Percentiles rank a stretch among this genome's conserved stretches.
phyloP scores from a whole-genome alignment of 805 yeast species.

The Starmerella tilneyi region DNA sequence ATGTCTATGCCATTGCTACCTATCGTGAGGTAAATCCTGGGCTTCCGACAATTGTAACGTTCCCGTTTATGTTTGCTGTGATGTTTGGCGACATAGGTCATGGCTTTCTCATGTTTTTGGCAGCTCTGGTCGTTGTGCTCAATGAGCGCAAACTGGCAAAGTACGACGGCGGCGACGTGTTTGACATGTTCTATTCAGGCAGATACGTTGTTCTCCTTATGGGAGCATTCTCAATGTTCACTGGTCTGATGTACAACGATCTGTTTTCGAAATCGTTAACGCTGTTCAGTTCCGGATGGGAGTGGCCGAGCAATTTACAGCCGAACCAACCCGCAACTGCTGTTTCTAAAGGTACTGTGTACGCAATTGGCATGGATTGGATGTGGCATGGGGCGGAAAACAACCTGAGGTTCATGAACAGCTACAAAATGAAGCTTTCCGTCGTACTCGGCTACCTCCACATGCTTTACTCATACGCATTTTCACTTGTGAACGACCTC shows the following conservation, averaged over 20 bases:
- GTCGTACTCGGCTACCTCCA: conserved; percentile 89
- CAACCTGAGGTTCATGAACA: conserved; percentile 77
- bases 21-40: conserved; percentile 96
- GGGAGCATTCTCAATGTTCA: conserved; percentile 93
- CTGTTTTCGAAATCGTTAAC: conserved; percentile 85
- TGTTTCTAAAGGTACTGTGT: conserved; percentile 50
- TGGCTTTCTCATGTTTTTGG: conserved; percentile 70
- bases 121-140: conserved; percentile 59
- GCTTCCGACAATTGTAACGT: conserved; percentile 84
- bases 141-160: conserved; percentile 62
- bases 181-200: conserved; percentile 92
- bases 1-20: conserved; percentile 87
- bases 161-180: conserved; percentile 78
- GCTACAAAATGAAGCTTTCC: conserved; percentile 94
- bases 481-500: conserved; percentile 71
- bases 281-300: conserved; percentile 82
- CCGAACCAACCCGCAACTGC: conserved; percentile 64
- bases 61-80: conserved; percentile 97
- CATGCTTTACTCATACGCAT: conserved; percentile 81
- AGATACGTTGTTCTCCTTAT: conserved; percentile 80
- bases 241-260: conserved; percentile 91
- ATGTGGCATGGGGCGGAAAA: conserved; percentile 98
- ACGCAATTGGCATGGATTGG: conserved; percentile 79
- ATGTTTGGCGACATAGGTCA: conserved; percentile 99
- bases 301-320: conserved; percentile 61